phyloP scores from a whole-genome alignment of 2,329 filamentous ascomycete species.

The Epichloe coenophiala region DNA sequence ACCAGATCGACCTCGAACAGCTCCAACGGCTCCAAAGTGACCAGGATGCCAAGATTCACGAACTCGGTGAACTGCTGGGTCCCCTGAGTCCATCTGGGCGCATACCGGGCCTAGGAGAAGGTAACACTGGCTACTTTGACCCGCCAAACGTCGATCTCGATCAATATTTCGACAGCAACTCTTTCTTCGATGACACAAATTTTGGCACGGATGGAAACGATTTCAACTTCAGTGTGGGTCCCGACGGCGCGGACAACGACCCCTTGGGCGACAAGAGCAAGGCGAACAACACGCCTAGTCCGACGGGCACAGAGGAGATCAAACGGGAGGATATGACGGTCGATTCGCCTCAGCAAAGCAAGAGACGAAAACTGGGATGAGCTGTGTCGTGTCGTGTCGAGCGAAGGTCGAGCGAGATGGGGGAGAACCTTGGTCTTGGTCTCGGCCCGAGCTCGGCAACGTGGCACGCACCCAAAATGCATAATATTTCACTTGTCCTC shows the following conservation, averaged over 20 bases:
- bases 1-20: slow-evolving; percentile 62
- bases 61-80: slow-evolving; percentile 59
- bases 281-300: slow-evolving; percentile 28
- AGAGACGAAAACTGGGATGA: slow-evolving; percentile 25
- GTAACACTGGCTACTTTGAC: slow-evolving; percentile 21
- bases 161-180: slow-evolving; percentile 35
- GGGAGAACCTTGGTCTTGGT: too few species aligned
- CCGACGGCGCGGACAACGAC: slow-evolving; percentile 10
- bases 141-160: slow-evolving; percentile 32
- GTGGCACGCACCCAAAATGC: too few species aligned
- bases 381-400: too few species aligned
- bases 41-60: slow-evolving; percentile 63
- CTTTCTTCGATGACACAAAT: slow-evolving; percentile 22
- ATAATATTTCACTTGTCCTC: too few species aligned
- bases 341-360: slow-evolving; percentile 16
- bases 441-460: too few species aligned
- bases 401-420: too few species aligned
- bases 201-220: slow-evolving; percentile 32
- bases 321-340: slow-evolving; percentile 25
- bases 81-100: slow-evolving; percentile 69
- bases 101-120: slow-evolving; percentile 54
- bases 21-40: slow-evolving; percentile 67
- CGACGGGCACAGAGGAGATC: slow-evolving; percentile 38
- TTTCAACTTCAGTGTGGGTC: slow-evolving; percentile 38
- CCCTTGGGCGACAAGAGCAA: not conserved